These are phyloP conservation scores for Tetramitus jugosus DNA, from an alignment of 208 protist species.

Conservation along the genomic window DNA sequence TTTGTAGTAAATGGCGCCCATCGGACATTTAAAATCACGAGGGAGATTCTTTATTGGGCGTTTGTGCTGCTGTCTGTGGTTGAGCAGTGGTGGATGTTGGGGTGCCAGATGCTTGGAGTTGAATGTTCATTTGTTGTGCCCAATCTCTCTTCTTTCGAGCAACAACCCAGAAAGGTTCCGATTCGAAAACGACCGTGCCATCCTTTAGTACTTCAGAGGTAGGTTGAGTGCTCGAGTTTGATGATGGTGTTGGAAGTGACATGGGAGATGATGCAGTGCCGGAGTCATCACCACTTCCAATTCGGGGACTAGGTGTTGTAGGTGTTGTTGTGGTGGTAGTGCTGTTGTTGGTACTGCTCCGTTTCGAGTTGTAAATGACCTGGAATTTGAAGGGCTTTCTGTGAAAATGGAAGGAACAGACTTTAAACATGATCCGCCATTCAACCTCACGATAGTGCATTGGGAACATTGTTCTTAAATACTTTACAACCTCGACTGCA, in stretches of 20 bases:
- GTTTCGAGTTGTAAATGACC: constrained; percentile 9
- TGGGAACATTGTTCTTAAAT: constrained; percentile 19
- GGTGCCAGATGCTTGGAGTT: too few species aligned
- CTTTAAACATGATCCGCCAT: constrained; percentile 16
- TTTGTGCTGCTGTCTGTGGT: too few species aligned
- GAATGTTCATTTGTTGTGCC: too few species aligned
- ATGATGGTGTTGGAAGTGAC: not conserved
- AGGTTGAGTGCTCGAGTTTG: not conserved
- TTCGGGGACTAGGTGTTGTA: not conserved
- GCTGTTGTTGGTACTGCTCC: too few species aligned
- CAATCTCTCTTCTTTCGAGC: constrained; percentile 17
- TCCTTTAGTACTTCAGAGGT: too few species aligned
- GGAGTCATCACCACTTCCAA: not conserved
- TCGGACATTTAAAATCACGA: too few species aligned
- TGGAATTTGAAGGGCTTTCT: constrained; percentile 15
- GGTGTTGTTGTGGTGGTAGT: not conserved
- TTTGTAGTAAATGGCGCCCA: too few species aligned
- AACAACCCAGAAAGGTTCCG: not conserved
- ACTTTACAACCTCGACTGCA: constrained; percentile 10
- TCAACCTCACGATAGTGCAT: constrained; percentile 14
- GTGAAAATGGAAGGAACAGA: constrained; percentile 8
- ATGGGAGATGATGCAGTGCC: too few species aligned
- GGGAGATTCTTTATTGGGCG: too few species aligned
- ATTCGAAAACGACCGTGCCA: not conserved
- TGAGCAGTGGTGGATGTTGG: too few species aligned